Base-by-base conservation (phyloP, 352 stramenopile species). In the Hyaloperonospora brassicae region DNA sequence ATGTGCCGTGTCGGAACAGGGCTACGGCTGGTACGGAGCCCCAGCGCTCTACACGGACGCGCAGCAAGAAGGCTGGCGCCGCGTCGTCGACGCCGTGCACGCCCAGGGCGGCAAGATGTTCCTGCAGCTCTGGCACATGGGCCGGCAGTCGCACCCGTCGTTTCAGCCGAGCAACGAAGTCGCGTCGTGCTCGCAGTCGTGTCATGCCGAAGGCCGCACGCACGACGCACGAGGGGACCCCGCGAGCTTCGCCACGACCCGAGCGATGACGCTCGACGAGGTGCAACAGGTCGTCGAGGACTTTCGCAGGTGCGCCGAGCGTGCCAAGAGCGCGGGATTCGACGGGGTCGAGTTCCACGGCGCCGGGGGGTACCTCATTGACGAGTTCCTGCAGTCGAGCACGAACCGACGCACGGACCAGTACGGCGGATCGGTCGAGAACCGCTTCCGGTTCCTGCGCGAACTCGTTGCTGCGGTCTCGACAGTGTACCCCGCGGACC, bases 281-380 rank as follows among this genome's bases (percentile, higher is more conserved):
- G 87, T 96, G 49, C 40, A 72, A 5, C 39, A 40, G 6, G 61
- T 81, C 1, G 72, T 96, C 11, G 54, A 86, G 34, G 75, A 85
- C 25, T 97, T 84, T 64, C 64, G 66, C 12, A 58, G 74, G 30
- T 68, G 55, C 2, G 85, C 87, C 0, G 61, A 64, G 30, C 60
- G 76, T 11, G 70, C 77, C 4, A 65, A 80, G 27, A 64, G 86
- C 31, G 89, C 87, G 8, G 89, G 89, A 12, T 97, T 68, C 17
- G 61, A 68, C 10, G 61, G 61, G 11, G 61, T 68, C 2, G 61
- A 68, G 41, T 35, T 68, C 88, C 91, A 97, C 64, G 59, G 24
- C 9, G 90, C 84, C 4, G 95, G 97, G 52, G 91, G 89, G 1
- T 97, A 97, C 51, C 65, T 97, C 25, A 62, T 97, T 47, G 86